Evolutionary conservation across 2,329 filamentous ascomycete genomes (phyloP), one percentile per base, ranked within the genome.

Genomic region (Colletotrichum tropicale): DNA sequence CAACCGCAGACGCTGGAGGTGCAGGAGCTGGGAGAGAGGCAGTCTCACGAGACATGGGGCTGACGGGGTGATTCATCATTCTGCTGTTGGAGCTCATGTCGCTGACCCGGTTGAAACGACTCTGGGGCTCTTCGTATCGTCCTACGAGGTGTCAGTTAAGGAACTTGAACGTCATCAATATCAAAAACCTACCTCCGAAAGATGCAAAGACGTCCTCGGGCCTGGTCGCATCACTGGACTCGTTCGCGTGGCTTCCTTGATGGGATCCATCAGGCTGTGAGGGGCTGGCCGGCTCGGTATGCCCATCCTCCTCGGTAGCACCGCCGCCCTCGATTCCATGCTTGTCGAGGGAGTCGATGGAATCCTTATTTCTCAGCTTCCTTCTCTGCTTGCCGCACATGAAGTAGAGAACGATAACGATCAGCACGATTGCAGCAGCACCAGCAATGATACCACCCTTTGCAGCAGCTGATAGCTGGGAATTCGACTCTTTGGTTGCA

Each of bases 101-200:
- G 21, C 69, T 70, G 16, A 55, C 58, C 26, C 77, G 75, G 56
- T 75, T 76, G 62, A 73, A 78, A 21, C 70, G 77, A 56, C 68
- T 70, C 24, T 76, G 68, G 6, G 76, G 75, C 55, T 75, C 75
- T 36, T 77, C 76, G 21, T 76, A 77, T 36, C 58, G 70, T 26
- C 65, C 76, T 78, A 38, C 36, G n/a, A 43, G 64, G 56, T 12
- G 26, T 77, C 21, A 77, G 74, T 21, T 32, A 26, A 18, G 18
- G 34, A 24, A 21, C 34, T 16, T n/a, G 21, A 5, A 21, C 28
- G 8, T 15, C 62, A 32, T 1, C 10, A 48, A 5, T 61, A 48
- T 32, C 15, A 8, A 60, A 16, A 67, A 48, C 82, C 80, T 79
- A 88, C 87, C 87, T 82, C 87, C 86, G 81, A 88, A 88, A 13